Evolutionary conservation across 2,329 filamentous ascomycete species (phyloP).

Genomic region (Botrytis fabae): DNA sequence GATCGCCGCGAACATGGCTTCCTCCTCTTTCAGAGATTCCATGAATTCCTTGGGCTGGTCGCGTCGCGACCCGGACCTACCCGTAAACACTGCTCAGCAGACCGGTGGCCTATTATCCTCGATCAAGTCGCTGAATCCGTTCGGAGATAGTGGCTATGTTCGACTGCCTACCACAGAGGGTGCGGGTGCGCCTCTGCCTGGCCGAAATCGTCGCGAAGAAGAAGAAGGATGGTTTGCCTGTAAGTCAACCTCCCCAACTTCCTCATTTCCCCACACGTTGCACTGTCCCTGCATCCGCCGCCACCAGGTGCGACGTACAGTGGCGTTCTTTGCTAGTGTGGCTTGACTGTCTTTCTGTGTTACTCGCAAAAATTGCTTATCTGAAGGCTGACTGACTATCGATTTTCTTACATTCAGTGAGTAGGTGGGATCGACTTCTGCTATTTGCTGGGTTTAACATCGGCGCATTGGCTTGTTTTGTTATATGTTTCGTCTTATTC

Average conservation of each 20-base stretch:
- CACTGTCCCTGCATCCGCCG: conserved; percentile 38
- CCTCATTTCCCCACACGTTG: conserved; percentile 29
- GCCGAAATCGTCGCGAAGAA: conserved; percentile 81
- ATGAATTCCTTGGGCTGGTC: conserved; percentile 96
- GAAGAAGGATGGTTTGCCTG: conserved; percentile 93
- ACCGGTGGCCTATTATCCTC: conserved; percentile 72
- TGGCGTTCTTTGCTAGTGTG: conserved; percentile 24
- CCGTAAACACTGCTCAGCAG: conserved; percentile 70
- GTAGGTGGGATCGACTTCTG: conserved; percentile 92
- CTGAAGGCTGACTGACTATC: conserved; percentile 41
- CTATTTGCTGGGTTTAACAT: conserved; percentile 91
- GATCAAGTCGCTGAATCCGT: conserved; percentile 84
- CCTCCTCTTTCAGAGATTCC: conserved; percentile 85
- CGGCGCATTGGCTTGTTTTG: conserved; percentile 86
- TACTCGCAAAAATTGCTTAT: conserved; percentile 28
- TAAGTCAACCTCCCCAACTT: conserved; percentile 57
- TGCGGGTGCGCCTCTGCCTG: conserved; percentile 81
- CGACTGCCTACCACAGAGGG: conserved; percentile 83
- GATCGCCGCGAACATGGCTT: conserved; percentile 64
- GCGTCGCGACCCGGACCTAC: conserved; percentile 74
- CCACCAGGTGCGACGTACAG: conserved; percentile 35
- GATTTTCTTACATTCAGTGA: conserved; percentile 61
- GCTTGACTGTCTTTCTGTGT: conserved; percentile 32
- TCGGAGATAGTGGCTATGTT: conserved; percentile 82
- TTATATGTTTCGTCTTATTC: conserved; percentile 88